Percentiles rank a stretch among this genome's conserved stretches.
These are phyloP conservation scores for Starmerella apis DNA, from an alignment of 805 yeast species.

Conservation along the genomic window DNA sequence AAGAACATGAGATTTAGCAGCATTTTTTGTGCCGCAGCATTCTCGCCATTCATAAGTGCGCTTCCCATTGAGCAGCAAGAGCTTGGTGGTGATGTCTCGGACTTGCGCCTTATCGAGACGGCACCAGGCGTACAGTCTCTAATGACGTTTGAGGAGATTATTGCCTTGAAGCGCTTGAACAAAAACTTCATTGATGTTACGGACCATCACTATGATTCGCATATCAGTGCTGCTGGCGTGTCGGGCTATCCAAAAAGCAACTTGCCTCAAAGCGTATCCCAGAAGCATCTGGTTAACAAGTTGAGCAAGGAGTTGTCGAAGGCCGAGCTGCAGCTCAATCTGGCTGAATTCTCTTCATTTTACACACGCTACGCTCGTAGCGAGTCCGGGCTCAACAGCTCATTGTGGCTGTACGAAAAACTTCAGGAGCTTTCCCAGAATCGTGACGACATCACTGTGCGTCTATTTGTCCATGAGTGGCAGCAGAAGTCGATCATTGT, in stretches of 20 bases:
- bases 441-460: slow-evolving; percentile 36
- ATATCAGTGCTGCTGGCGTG: slow-evolving; percentile 5
- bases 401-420: slow-evolving; percentile 54
- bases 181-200: slow-evolving; percentile 24
- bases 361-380: slow-evolving; percentile 69
- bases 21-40: background rate
- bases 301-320: slow-evolving; percentile 40
- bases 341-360: slow-evolving; percentile 58
- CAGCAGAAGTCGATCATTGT: slow-evolving; percentile 67
- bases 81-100: background rate
- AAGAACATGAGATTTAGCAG: background rate
- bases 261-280: slow-evolving; percentile 40
- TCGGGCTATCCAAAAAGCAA: background rate
- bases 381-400: slow-evolving; percentile 56
- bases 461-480: slow-evolving; percentile 60
- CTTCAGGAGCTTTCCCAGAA: slow-evolving; percentile 33
- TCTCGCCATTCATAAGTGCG: background rate
- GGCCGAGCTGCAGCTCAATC: slow-evolving; percentile 40
- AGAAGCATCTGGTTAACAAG: slow-evolving; percentile 35
- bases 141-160: slow-evolving; percentile 38
- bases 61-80: slow-evolving; percentile 11
- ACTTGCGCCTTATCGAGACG: slow-evolving; percentile 18
- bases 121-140: slow-evolving; percentile 23
- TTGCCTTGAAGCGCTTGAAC: slow-evolving; percentile 39
- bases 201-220: background rate